These are phyloP conservation scores for Heritiera fomes DNA, from an alignment of 345 rosid genomes.

Conservation along the genomic window DNA sequence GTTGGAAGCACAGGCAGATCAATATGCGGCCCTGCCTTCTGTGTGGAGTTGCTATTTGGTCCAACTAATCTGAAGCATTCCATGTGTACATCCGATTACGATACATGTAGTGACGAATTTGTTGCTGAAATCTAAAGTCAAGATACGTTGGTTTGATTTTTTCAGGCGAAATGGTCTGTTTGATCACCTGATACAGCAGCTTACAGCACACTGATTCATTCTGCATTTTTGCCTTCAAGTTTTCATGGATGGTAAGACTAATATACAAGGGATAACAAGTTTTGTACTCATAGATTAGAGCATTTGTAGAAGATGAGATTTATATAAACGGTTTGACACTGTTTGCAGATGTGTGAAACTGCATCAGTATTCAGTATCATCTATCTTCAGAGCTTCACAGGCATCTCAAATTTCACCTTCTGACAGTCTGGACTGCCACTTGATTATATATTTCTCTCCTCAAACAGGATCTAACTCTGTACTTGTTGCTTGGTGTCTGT, in stretches of 20 bases:
- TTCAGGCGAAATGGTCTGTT: neutral
- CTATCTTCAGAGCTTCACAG: neutral
- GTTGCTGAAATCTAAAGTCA: conserved; percentile 11
- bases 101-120: conserved; percentile 3
- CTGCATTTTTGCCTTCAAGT: neutral
- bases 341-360: neutral
- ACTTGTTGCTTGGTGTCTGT: neutral
- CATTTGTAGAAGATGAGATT: conserved; percentile 10
- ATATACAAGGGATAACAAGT: conserved; percentile 3
- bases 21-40: conserved; percentile 71
- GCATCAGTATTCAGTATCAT: neutral
- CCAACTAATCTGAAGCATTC: conserved; percentile 59
- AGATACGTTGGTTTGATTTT: neutral
- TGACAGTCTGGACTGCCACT: neutral
- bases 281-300: conserved; percentile 25
- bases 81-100: conserved; percentile 6
- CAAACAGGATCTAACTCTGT: neutral
- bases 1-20: conserved; percentile 71
- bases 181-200: neutral
- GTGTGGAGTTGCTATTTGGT: conserved; percentile 82
- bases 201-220: neutral
- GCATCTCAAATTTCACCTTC: neutral
- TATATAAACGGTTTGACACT: neutral
- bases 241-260: conserved; percentile 3
- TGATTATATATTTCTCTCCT: neutral